Conservation (phyloP, 768 basidiomycete genomes). For the Podaxis carcinomalis region DNA sequence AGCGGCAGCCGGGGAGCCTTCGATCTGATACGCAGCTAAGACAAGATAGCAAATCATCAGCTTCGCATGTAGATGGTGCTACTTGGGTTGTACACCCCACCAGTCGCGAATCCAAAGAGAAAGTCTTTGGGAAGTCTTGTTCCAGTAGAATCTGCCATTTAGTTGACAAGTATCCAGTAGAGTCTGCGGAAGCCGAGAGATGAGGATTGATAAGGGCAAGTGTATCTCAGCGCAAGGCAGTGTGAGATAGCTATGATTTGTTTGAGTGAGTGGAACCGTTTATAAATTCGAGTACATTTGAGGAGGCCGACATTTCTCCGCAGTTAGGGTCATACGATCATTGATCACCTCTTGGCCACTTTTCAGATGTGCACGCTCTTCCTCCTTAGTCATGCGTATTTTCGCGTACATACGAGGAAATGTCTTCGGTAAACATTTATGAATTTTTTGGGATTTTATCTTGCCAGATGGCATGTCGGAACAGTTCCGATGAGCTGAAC, state of each 20-base stretch:
- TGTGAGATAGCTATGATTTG: not conserved
- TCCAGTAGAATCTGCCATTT: not conserved
- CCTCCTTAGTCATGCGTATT: no score
- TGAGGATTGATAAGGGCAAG: not conserved
- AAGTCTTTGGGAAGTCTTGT: constrained; percentile 27
- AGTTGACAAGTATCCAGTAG: not conserved
- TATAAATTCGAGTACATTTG: not conserved
- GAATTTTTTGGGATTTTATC: no score
- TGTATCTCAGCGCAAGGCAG: not conserved
- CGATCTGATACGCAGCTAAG: constrained; percentile 70
- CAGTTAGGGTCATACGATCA: not conserved
- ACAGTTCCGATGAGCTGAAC: no score
- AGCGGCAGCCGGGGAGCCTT: constrained; percentile 53
- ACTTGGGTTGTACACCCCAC: constrained; percentile 13
- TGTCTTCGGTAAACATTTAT: no score
- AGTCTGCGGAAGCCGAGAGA: not conserved
- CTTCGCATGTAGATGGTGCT: not conserved
- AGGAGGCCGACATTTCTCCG: not conserved
- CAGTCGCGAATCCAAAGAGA: constrained; percentile 32
- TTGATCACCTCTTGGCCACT: no score
- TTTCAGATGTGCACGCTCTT: no score
- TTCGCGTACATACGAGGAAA: no score
- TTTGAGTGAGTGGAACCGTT: not conserved
- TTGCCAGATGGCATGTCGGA: no score
- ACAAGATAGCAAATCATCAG: not conserved